Conservation (phyloP, 2,329 filamentous ascomycete genomes). For the Talaromyces amestolkiae region DNA sequence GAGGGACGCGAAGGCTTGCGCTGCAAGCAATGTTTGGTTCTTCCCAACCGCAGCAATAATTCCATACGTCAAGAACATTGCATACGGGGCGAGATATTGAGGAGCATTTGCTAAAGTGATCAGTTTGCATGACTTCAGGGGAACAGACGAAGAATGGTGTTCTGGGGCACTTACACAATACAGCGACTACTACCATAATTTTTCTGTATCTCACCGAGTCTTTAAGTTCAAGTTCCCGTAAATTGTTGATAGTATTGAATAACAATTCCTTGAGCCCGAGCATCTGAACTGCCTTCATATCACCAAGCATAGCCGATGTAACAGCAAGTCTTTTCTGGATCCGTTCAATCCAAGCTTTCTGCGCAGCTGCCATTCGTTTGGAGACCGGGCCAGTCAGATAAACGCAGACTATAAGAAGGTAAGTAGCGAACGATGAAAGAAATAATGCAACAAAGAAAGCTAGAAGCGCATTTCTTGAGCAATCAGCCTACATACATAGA, state of each 20-base stretch:
- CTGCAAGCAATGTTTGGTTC: slow-evolving; percentile 22
- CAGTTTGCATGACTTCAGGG: not conserved
- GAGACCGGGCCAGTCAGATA: slow-evolving; percentile 11
- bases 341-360: slow-evolving; percentile 13
- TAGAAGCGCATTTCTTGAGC: not conserved
- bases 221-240: slow-evolving; percentile 38
- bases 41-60: slow-evolving; percentile 22
- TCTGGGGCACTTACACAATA: slow-evolving; percentile 3
- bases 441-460: not conserved
- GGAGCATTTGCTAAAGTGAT: not conserved
- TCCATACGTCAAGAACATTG: slow-evolving; percentile 24
- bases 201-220: slow-evolving; percentile 7
- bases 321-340: slow-evolving; percentile 7
- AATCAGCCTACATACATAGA: not conserved
- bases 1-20: slow-evolving; percentile 27
- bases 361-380: not conserved
- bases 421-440: not conserved
- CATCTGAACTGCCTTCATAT: slow-evolving; percentile 51
- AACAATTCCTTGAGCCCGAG: slow-evolving; percentile 46
- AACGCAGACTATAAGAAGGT: not conserved
- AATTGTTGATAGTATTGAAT: slow-evolving; percentile 35
- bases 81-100: slow-evolving; percentile 27
- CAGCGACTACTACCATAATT: not conserved
- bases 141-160: not conserved
- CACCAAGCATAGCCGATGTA: slow-evolving; percentile 30